Evolutionary conservation across 2,329 filamentous ascomycete species (phyloP), one percentile per base, ranked within the genome.

Genomic region (Ophiocordyceps robertsii): DNA sequence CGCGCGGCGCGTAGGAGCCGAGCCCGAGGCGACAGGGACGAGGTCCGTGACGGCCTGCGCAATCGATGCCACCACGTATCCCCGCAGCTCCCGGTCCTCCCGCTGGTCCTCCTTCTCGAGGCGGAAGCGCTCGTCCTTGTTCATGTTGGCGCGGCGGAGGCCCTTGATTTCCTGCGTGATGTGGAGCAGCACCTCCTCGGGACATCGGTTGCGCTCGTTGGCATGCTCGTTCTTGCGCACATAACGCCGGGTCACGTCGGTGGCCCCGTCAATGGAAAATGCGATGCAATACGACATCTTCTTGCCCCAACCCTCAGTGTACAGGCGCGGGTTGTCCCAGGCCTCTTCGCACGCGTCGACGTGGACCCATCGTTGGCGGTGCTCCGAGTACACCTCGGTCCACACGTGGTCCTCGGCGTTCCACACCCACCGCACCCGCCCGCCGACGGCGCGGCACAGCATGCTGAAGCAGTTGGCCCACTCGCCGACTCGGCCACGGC

Each of bases 391-490:
- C 13, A 96, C 83, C 55, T 96, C 92, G 1, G 89, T 95, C 92
- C 92, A 98, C 24, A 95, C 86, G 56, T 95, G 86, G 60, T 96
- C 92, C 62, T 96, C 92, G 29, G 84, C 82, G 53, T 96, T 96
- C 92, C 92, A 98, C 11, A 98, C 84, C 92, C 92, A 98, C 55
- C 92, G 79, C 21, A 95, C 88, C 47, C 90, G 77, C 46, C 84
- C 85, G 40, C 90, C 90, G 13, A 96, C 79, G 5, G 92, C 92
- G 46, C 90, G 79, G 69, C 90, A 96, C 41, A 98, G 74, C 92
- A 96, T 96, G 66, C 83, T 90, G 67, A 98, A 98, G 71, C 89
- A 95, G 65, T 95, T 96, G 51, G 87, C 88, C 88, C 92, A 96
- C 67, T 98, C 92, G 47, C 92, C 92, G 47, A 83, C 83, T 51